Evolutionary conservation across 768 basidiomycete genomes (phyloP).

Genomic region (Cyathus striatus): DNA sequence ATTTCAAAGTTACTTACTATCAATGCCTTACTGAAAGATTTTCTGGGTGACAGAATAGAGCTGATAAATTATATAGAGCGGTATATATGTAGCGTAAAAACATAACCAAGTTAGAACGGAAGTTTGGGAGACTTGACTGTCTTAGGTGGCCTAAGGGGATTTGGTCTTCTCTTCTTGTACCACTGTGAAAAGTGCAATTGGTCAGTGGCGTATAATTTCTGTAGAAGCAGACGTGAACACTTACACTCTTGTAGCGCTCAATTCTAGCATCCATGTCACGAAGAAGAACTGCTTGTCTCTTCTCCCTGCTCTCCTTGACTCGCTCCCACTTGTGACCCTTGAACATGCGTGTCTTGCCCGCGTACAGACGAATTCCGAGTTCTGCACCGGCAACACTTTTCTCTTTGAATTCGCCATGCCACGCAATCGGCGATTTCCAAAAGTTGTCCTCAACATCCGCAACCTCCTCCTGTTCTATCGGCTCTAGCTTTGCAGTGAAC

Average conservation of each 20-base stretch:
- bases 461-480: background rate
- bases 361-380: conserved; percentile 62
- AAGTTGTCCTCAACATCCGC: conserved; percentile 7
- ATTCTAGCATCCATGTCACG: conserved; percentile 68
- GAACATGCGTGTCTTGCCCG: conserved; percentile 81
- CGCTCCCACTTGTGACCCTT: conserved; percentile 91
- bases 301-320: conserved; percentile 36
- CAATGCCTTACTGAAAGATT: no score
- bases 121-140: conserved; percentile 48
- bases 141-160: conserved; percentile 52
- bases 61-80: background rate
- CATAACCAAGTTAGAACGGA: conserved; percentile 53
- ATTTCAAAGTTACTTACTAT: no score
- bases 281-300: conserved; percentile 52
- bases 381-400: conserved; percentile 44
- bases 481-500: background rate
- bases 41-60: no score
- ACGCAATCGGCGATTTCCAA: conserved; percentile 30
- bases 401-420: conserved; percentile 40
- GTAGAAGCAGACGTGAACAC: conserved; percentile 19
- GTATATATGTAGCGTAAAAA: conserved; percentile 7
- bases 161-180: conserved; percentile 45
- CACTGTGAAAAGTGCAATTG: no score
- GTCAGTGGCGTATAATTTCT: no score
- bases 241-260: conserved; percentile 57